A percentile compares a stretch with the other conserved stretches of the same genome.
Conservation (phyloP, 805 yeast genomes). For the Sungouiella blattae region DNA sequence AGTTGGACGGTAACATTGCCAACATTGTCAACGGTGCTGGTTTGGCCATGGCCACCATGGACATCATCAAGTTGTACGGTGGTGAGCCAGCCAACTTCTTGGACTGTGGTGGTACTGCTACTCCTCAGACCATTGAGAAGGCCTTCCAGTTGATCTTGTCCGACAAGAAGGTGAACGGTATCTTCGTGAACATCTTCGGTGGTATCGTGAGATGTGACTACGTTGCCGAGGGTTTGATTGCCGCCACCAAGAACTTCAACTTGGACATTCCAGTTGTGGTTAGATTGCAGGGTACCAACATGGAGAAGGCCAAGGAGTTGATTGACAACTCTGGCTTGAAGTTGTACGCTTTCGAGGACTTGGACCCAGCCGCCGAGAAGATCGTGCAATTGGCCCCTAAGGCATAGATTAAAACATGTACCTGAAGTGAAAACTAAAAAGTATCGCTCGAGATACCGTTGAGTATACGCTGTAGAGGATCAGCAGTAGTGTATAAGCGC, state of each 20-base stretch:
- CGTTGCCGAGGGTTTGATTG: slow-evolving; percentile 96
- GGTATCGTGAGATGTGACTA: slow-evolving; percentile 99
- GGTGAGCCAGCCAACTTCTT: slow-evolving; percentile 99
- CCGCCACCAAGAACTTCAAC: slow-evolving; percentile 88
- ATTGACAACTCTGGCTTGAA: slow-evolving; percentile 86
- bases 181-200: slow-evolving; percentile 97
- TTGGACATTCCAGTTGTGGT: slow-evolving; percentile 94
- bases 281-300: slow-evolving; percentile 97
- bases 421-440: too few species aligned
- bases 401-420: too few species aligned
- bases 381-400: slow-evolving; percentile 68
- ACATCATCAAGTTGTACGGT: slow-evolving; percentile 95
- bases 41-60: slow-evolving; percentile 99
- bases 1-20: slow-evolving; percentile 97
- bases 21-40: slow-evolving; percentile 99
- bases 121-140: slow-evolving; percentile 95
- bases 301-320: slow-evolving; percentile 81
- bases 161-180: slow-evolving; percentile 86
- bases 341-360: slow-evolving; percentile 85
- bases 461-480: too few species aligned
- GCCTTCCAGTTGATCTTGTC: slow-evolving; percentile 92
- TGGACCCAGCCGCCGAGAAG: slow-evolving; percentile 96
- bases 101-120: slow-evolving; percentile 99
- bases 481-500: too few species aligned
- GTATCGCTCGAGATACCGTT: too few species aligned